A percentile compares a stretch with the other conserved stretches of the same genome.
These are phyloP conservation scores for Saprolegnia diclina DNA, from an alignment of 352 stramenopile genomes.

Conservation along the genomic window DNA sequence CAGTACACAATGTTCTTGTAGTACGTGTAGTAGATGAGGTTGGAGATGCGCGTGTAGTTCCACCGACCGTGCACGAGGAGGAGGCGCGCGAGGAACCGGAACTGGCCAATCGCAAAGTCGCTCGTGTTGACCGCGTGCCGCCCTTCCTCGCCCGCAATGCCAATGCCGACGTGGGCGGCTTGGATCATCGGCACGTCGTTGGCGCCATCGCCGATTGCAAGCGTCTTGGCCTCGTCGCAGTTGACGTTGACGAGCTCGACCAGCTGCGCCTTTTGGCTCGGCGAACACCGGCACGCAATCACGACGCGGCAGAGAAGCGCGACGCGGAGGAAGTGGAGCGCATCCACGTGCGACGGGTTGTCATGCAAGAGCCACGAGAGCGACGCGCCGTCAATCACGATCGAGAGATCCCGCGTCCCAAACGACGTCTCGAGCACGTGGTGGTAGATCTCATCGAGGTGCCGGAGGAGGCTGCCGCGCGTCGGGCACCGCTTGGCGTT, in stretches of 20 bases:
- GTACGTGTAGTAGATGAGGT: constrained; percentile 87
- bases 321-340: constrained; percentile 71
- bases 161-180: constrained; percentile 82
- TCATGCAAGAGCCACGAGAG: constrained; percentile 5
- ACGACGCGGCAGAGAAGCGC: constrained; percentile 92
- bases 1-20: constrained; percentile 92
- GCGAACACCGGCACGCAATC: constrained; percentile 96
- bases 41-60: constrained; percentile 83
- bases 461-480: constrained; percentile 56
- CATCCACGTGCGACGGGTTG: not conserved
- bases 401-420: constrained; percentile 33
- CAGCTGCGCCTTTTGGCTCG: constrained; percentile 97
- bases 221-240: constrained; percentile 69
- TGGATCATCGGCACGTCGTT: constrained; percentile 92
- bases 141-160: constrained; percentile 97
- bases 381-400: constrained; percentile 92
- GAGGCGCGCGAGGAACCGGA: constrained; percentile 67
- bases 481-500: constrained; percentile 60
- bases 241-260: constrained; percentile 94
- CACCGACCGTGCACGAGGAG: constrained; percentile 77
- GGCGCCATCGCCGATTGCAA: constrained; percentile 87
- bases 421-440: constrained; percentile 6
- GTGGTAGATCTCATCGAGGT: constrained; percentile 78
- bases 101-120: constrained; percentile 80
- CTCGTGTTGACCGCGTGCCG: constrained; percentile 91